phyloP scores from a whole-genome alignment of 441 rosid genomes.

The Omphalea diandra region DNA sequence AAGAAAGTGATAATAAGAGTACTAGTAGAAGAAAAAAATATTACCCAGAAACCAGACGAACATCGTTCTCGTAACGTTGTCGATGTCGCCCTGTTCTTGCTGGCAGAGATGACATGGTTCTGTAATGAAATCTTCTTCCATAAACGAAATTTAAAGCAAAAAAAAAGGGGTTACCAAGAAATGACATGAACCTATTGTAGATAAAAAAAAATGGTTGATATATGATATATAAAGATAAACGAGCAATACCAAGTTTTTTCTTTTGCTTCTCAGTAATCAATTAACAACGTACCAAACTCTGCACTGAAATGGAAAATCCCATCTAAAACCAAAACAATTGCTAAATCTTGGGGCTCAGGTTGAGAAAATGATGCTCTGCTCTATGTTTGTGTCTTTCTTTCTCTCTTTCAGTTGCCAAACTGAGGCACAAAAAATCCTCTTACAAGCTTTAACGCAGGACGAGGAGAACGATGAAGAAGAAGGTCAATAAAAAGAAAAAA shows the following conservation, averaged over 20 bases:
- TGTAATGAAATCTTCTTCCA: not conserved
- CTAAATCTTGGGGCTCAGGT: no score
- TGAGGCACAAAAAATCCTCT: no score
- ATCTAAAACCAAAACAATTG: not conserved
- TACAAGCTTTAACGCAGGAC: not conserved
- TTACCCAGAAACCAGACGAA: conserved; percentile 86
- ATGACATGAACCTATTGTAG: not conserved
- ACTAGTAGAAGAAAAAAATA: not conserved
- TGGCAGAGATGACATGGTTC: conserved; percentile 42
- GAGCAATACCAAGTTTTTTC: not conserved
- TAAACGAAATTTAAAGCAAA: no score
- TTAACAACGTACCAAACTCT: not conserved
- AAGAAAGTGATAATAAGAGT: no score
- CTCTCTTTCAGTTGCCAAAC: not conserved
- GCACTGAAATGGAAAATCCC: not conserved
- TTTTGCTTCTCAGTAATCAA: no score
- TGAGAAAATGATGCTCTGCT: not conserved
- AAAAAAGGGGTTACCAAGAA: not conserved
- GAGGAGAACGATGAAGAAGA: no score
- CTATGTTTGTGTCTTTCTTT: not conserved
- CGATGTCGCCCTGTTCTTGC: conserved; percentile 69
- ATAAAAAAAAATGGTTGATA: not conserved
- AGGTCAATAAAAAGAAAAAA: not conserved
- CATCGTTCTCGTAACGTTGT: conserved; percentile 72
- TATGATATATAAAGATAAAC: not conserved